phyloP scores from a whole-genome alignment of 2,329 filamentous ascomycete species.

The Diaporthe vaccinii region DNA sequence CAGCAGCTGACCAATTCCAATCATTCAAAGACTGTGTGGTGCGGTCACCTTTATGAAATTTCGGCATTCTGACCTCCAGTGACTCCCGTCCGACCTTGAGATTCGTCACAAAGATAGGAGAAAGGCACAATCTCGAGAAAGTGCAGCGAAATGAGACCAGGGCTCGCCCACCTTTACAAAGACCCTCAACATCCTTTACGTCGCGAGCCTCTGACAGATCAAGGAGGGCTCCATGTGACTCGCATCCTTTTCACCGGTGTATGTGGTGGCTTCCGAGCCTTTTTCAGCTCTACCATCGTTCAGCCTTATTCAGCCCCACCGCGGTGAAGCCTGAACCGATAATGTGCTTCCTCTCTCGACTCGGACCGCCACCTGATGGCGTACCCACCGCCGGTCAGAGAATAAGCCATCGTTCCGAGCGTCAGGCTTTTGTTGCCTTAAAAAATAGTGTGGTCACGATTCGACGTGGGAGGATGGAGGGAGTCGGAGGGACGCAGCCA shows the following conservation, averaged over 20 bases:
- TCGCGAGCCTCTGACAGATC: neutral
- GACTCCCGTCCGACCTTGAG: neutral
- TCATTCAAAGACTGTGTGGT: neutral
- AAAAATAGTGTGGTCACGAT: neutral
- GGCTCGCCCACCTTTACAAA: neutral
- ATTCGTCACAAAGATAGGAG: neutral
- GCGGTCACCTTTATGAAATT: neutral
- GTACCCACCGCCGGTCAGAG: neutral
- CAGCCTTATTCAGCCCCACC: neutral
- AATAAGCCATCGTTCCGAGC: neutral
- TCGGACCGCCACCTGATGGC: neutral
- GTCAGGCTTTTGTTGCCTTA: neutral
- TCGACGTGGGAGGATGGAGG: neutral
- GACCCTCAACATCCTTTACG: neutral
- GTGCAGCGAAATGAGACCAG: neutral
- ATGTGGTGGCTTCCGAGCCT: neutral
- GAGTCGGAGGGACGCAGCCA: neutral
- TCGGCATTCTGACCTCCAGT: neutral
- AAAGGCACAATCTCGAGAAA: neutral
- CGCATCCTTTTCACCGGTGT: neutral
- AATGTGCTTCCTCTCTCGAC: neutral
- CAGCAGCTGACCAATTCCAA: neutral
- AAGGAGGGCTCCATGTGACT: neutral
- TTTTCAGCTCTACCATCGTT: neutral
- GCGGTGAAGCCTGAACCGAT: neutral